Base-by-base conservation (phyloP, 768 basidiomycete genomes). In the Boletus vinaceobasis region DNA sequence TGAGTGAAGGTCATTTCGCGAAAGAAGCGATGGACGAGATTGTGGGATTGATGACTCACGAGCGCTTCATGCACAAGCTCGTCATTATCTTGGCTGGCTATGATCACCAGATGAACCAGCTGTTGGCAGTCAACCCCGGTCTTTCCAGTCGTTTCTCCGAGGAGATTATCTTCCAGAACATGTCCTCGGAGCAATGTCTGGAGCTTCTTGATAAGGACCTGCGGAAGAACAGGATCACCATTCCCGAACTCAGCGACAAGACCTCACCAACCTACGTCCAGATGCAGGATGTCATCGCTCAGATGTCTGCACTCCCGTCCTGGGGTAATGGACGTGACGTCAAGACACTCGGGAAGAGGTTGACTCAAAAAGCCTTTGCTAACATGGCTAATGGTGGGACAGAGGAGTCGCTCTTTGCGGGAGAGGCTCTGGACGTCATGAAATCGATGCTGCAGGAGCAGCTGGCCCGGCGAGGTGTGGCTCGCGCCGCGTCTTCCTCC, bases 251-350 rank as follows among this genome's bases (percentile, higher is more conserved):
- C 31, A 7, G 37, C 19, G 56, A 65, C 45, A 52, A 56, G 37
- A 42, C 37, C 3, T 56, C 59, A 3, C 0, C 31, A 4, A 1
- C 26, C 0, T 59, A 57, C 26, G 5, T 40, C 11, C 61, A 71
- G 40, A 75, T 85, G 72, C 63, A 68, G n/a, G 58, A 55, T 1
- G 26, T 77, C 10, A 60, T 87, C 42, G 56, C 63, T 15, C 55
- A 74, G n/a, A 70, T 87, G 57, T 71, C 80, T 2, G 45, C 54
- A 0, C 68, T 86, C 1, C 72, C 75, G 1, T 78, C 79, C 1
- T 88, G 86, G 86, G 86, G 86, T 1, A 88, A 88, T 46, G 87
- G 82, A 0, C 77, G 86, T 5, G 86, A 88, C 59, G 74, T 87
- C 59, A 73, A 79, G 53, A 80, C 79, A 0, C 69, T 86, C 6